phyloP scores from a whole-genome alignment of 495 filamentous ascomycete species.

The Aspergillus haitiensis region DNA sequence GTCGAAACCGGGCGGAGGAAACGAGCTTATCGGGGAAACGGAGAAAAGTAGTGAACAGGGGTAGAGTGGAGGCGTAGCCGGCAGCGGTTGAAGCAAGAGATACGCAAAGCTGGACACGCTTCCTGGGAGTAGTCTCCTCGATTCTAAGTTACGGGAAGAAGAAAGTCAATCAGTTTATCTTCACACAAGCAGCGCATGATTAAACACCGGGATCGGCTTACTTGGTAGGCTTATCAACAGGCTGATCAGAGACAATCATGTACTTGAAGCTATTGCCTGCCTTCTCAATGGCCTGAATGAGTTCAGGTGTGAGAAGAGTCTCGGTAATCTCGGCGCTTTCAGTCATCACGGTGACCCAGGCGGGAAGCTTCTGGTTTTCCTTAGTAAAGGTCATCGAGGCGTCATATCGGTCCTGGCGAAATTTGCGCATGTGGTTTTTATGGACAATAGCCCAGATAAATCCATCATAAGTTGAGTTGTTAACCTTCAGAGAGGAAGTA shows the following conservation, averaged over 20 bases:
- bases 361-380: slow-evolving; percentile 86
- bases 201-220: slow-evolving; percentile 45
- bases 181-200: slow-evolving; percentile 9
- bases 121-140: slow-evolving; percentile 79
- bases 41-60: slow-evolving; percentile 80
- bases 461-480: slow-evolving; percentile 78
- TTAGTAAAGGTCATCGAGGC: slow-evolving; percentile 87
- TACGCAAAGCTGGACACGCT: slow-evolving; percentile 78
- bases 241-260: slow-evolving; percentile 87
- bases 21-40: slow-evolving; percentile 81
- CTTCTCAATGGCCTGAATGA: slow-evolving; percentile 75
- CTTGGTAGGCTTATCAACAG: slow-evolving; percentile 85
- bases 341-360: slow-evolving; percentile 92
- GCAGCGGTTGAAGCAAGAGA: slow-evolving; percentile 61
- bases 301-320: slow-evolving; percentile 74
- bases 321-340: slow-evolving; percentile 97
- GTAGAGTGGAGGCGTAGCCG: slow-evolving; percentile 64
- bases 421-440: slow-evolving; percentile 87
- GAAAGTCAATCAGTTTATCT: neutral
- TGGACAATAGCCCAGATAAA: slow-evolving; percentile 96
- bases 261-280: slow-evolving; percentile 85
- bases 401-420: slow-evolving; percentile 92
- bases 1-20: slow-evolving; percentile 75
- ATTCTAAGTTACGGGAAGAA: slow-evolving; percentile 53
- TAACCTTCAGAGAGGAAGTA: slow-evolving; percentile 48